Evolutionary conservation across 2,329 filamentous ascomycete species (phyloP).

Genomic region (Parasarocladium wereldwijsianum): DNA sequence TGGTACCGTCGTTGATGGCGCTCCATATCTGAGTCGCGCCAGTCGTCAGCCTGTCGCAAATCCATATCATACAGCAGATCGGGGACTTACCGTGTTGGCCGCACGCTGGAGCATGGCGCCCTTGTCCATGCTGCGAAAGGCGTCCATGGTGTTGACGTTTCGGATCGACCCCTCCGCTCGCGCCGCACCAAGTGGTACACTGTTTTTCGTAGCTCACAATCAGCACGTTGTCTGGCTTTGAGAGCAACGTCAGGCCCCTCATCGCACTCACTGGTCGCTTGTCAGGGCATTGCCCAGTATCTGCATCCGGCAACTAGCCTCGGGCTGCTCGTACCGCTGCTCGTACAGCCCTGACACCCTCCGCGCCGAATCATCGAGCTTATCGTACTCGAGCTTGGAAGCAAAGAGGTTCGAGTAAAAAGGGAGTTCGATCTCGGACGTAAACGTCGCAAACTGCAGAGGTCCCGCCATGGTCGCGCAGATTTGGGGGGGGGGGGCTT

Average conservation of each 20-base stretch:
- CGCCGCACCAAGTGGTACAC: conserved; percentile 54
- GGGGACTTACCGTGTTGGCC: conserved; percentile 17
- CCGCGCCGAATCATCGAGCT: conserved; percentile 84
- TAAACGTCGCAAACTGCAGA: conserved; percentile 70
- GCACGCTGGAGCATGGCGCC: conserved; percentile 61
- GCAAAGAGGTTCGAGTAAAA: conserved; percentile 90
- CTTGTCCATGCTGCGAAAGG: conserved; percentile 78
- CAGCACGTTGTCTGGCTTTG: too few species aligned
- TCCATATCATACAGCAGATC: not conserved
- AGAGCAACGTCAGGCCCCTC: too few species aligned
- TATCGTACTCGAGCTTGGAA: conserved; percentile 92
- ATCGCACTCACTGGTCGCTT: conserved; percentile 61
- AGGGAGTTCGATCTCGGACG: conserved; percentile 85
- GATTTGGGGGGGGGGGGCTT: too few species aligned
- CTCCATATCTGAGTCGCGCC: conserved; percentile 77
- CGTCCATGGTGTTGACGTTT: conserved; percentile 92
- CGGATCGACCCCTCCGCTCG: conserved; percentile 88
- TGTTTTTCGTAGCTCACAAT: conserved; percentile 17
- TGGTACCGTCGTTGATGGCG: conserved; percentile 89
- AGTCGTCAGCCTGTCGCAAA: not conserved
- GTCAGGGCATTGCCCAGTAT: conserved; percentile 77
- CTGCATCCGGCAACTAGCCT: conserved; percentile 76
- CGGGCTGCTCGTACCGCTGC: conserved; percentile 57
- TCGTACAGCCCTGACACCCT: conserved; percentile 82
- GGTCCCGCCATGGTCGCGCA: conserved; percentile 30